These are phyloP conservation scores for Helenozyma baotianmanensis DNA, from an alignment of 805 yeast genomes.

Conservation along the genomic window DNA sequence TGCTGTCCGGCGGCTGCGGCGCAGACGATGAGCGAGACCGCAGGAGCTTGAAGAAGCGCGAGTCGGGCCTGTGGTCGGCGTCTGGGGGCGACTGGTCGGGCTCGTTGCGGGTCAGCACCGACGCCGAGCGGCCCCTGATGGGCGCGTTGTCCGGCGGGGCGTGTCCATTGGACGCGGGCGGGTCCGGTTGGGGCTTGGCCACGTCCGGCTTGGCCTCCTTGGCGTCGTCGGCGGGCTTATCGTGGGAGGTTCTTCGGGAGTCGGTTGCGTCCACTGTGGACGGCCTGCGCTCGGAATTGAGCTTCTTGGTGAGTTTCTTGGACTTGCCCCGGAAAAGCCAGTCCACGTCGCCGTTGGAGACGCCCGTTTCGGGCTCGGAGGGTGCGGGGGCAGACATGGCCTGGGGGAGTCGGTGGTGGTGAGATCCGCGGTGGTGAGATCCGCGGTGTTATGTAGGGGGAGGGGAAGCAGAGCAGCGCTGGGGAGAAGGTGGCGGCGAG, in stretches of 20 bases:
- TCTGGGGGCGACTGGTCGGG: background rate
- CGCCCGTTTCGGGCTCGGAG: conserved; percentile 41
- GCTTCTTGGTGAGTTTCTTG: conserved; percentile 47
- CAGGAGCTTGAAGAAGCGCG: conserved; percentile 16
- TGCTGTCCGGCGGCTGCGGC: conserved; percentile 8
- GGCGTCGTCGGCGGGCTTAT: background rate
- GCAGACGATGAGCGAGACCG: conserved; percentile 25
- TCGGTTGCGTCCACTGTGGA: conserved; percentile 1
- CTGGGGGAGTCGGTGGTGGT: no score
- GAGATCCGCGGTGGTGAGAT: no score
- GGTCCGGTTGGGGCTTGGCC: no score
- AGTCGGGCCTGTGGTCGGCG: background rate
- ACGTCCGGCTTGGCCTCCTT: no score
- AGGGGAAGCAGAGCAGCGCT: no score
- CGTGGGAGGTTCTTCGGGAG: background rate
- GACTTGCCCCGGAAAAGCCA: conserved; percentile 83
- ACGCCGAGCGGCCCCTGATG: no score
- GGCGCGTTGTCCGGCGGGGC: no score
- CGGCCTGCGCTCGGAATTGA: conserved; percentile 18
- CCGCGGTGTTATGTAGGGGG: no score
- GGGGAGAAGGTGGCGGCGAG: no score
- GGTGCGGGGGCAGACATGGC: conserved; percentile 11
- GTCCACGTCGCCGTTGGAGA: conserved; percentile 72
- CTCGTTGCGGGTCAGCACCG: no score
- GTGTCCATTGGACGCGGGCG: no score